Base-by-base conservation (phyloP, 345 rosid genomes). In the Chamaenerion angustifolium region DNA sequence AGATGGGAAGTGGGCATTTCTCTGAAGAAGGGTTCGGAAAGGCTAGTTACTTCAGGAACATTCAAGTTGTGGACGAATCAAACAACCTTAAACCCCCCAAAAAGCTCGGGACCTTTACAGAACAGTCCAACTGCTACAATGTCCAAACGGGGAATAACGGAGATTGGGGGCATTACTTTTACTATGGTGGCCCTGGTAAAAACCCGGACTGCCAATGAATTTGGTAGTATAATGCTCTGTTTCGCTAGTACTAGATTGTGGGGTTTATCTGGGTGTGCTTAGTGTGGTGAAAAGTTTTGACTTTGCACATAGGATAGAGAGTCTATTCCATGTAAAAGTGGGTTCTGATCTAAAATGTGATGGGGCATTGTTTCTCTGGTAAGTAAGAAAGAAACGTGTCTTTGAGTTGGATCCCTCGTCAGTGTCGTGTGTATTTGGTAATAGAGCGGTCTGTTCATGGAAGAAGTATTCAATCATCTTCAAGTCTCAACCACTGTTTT, bases 11-110 rank as follows among this genome's bases (percentile, higher is more conserved):
- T 25, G 80, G 80, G 1, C 71, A 47, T 42, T 75, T 75, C 55
- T 76, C 80, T 0, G 76, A 68, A 45, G 76, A 75, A 68, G 80
- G 80, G 47, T 75, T 75, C 25, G 71, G 80, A 6, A 75, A 71
- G 57, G 51, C 76, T 8, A 71, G 80, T 52, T 75, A 75, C 48
- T 75, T 75, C 63, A 68, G 76, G 57, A 68, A 71, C 49, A 60
- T 75, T 59, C 76, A 75, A 63, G 67, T 75, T 1, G 80, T 75
- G 12, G 80, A 75, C 16, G 45, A 12, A 23, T 70, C 80, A n/a
- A 75, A 75, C 58, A 75, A 68, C 42, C 80, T 75, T 55, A 65
- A 58, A 62, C 74, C 73, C 35, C 80, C 80, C 2, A 71, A 68
- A 65, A 74, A 56, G 19, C 35, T 71, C 0, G 71, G 65, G 11